Base-by-base conservation (phyloP, 306 rosid species). In the Prunus padus region DNA sequence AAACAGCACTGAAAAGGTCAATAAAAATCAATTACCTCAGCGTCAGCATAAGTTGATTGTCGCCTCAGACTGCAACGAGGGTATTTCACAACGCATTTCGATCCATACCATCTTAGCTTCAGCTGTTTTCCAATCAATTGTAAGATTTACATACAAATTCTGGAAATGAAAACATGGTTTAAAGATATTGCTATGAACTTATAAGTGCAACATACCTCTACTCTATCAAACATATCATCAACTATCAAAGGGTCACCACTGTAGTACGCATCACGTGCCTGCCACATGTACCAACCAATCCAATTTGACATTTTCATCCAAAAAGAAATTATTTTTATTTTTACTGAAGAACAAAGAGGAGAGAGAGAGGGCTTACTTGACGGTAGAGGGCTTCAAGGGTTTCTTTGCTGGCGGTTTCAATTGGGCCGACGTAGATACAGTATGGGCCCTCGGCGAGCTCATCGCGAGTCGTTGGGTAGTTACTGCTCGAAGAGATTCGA, bases 211-310 rank as follows among this genome's bases (percentile, higher is more conserved):
- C 49, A 28, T 76, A 89, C 97, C 98, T 93, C 98, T 11, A 91
- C 89, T 86, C 94, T 89, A 64, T 91, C 97, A 78, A 91, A 91
- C 96, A 93, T 93, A 72, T 93, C 98, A 79, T 93, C 98, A 42
- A 93, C 82, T n/a, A 93, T 93, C 87, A 93, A 84, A 68, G 98
- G 98, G 68, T 89, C 69, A 10, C 98, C 98, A 42, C 96, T 89
- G 83, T 93, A 93, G 81, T 93, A 93, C 8, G 97, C 89, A 83
- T 89, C 97, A 75, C 93, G 84, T 33, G 98, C 97, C 98, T 93
- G 69, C 40, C 59, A 4, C 72, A 71, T 51, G 26, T 66, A 63
- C 30, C 47, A 54, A 51, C 49, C 3, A 26, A 64, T 49, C 77
- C 65, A 12, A 26, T 6, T 2, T 46, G 30, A 31, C 23, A 66